phyloP scores from a whole-genome alignment of 2,329 filamentous ascomycete genomes.

The Orbilia ellipsospora region DNA sequence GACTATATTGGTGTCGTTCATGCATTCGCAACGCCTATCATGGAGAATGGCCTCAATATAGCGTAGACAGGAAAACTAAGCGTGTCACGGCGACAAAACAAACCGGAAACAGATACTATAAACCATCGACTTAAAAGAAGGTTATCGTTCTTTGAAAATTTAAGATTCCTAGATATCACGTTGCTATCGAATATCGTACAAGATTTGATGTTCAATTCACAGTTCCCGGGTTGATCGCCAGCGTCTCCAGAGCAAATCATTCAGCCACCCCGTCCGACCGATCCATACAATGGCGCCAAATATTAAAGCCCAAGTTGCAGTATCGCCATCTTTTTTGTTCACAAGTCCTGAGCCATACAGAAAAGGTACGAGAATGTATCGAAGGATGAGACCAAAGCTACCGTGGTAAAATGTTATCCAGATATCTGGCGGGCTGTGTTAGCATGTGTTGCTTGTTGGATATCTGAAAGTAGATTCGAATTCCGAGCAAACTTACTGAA shows the following conservation, averaged over 20 bases:
- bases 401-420: neutral
- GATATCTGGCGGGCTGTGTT: neutral
- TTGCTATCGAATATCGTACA: too few species aligned
- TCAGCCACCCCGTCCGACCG: neutral
- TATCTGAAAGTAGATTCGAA: neutral
- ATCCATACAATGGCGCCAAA: slow-evolving; percentile 1
- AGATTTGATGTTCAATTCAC: too few species aligned
- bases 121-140: too few species aligned
- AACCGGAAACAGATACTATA: neutral
- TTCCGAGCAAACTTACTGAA: slow-evolving; percentile 36
- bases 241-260: too few species aligned
- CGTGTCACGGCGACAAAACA: too few species aligned
- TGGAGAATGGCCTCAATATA: slow-evolving; percentile 3
- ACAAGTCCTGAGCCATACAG: neutral
- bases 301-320: neutral
- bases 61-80: neutral
- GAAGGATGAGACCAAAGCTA: neutral
- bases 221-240: too few species aligned
- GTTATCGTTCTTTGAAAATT: too few species aligned
- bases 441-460: neutral
- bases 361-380: neutral
- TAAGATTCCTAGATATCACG: neutral
- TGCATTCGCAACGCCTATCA: too few species aligned
- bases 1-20: too few species aligned
- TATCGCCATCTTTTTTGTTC: neutral